phyloP scores from a whole-genome alignment of 2,329 filamentous ascomycete genomes.

The Periglandula ipomoeae region DNA sequence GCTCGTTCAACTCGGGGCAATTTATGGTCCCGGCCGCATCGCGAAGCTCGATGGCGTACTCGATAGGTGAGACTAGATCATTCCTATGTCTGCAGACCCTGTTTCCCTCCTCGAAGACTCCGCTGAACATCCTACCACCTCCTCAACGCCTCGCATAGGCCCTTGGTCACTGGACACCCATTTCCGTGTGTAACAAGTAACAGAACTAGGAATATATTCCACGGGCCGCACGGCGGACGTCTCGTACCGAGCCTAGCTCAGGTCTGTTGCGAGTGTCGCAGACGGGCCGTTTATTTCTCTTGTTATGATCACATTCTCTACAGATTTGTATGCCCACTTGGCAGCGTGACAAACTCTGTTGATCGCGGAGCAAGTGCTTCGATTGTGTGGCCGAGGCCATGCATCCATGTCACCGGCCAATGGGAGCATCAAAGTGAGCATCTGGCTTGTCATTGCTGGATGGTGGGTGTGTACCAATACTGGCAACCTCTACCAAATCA shows the following conservation, averaged over 20 bases:
- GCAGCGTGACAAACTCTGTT: background rate
- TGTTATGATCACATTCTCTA: background rate
- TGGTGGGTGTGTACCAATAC: background rate
- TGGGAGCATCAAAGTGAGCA: slow-evolving; percentile 24
- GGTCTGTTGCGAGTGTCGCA: background rate
- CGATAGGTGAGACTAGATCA: slow-evolving; percentile 66
- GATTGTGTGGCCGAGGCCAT: background rate
- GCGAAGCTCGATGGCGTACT: slow-evolving; percentile 68
- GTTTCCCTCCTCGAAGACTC: slow-evolving; percentile 1
- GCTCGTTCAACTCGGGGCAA: slow-evolving; percentile 63
- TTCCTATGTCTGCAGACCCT: background rate
- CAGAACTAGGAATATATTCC: background rate
- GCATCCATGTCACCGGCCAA: slow-evolving; percentile 24
- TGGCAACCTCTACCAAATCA: slow-evolving; percentile 32
- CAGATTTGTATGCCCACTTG: background rate
- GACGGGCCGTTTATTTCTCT: background rate
- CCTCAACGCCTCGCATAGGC: slow-evolving; percentile 33
- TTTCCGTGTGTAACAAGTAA: background rate
- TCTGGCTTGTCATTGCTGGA: slow-evolving; percentile 33
- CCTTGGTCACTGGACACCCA: slow-evolving; percentile 34
- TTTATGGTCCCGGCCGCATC: slow-evolving; percentile 66
- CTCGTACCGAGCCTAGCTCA: background rate
- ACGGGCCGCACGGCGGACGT: slow-evolving; percentile 1
- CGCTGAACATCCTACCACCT: no score
- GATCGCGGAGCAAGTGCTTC: background rate